Base-by-base conservation (phyloP, 305 asterid species). In the Fraxinus angustifolia region DNA sequence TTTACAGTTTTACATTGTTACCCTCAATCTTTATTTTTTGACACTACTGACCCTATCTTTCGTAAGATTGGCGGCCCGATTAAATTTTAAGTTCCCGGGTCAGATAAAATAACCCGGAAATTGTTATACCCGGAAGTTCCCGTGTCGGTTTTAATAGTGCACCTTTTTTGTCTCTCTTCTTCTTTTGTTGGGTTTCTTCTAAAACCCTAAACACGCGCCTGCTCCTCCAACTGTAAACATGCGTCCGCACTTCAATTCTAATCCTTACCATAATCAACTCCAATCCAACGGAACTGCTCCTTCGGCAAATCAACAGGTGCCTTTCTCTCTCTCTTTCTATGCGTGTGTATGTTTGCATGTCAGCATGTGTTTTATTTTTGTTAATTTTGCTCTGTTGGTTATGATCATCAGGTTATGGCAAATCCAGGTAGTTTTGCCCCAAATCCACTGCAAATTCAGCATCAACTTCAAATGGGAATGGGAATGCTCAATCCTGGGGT, bases 161-260 rank as follows among this genome's bases (percentile, higher is more conserved):
- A 53, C 23, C 7, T 6, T 53, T 53, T 16, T 4, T 3, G 17
- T 48, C 23, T 5, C 6, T 58, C 14, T 19, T 60, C 31, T 60
- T 8, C 70, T 60, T 0, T 3, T 60, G 5, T 60, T 28, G 1
- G 3, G 36, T 68, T 30, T 14, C 23, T 68, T 68, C 75, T 68
- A 4, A 67, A 67, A 12, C 73, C 73, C 73, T 67, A 67, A 67
- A 10, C 19, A 4, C 42, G 19, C 75, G 75, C 36, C 19, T 0
- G 33, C 21, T 30, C 38, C 82, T 35, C 53, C 40, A 40, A 81
- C 45, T 26, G 56, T 73, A 68, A 74, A 10, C 82, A 91, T 92
- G 96, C 85, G 74, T 76, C 94, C 92, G 53, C 83, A 60, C 76
- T 88, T 83, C 89, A 91, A 88, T 71, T 33, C 90, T 40, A 84